Percentiles rank a stretch among this genome's conserved stretches.
These are phyloP conservation scores for Pseudogymnoascus sp. DNA, from an alignment of 2,329 filamentous ascomycete genomes.

Conservation along the genomic window DNA sequence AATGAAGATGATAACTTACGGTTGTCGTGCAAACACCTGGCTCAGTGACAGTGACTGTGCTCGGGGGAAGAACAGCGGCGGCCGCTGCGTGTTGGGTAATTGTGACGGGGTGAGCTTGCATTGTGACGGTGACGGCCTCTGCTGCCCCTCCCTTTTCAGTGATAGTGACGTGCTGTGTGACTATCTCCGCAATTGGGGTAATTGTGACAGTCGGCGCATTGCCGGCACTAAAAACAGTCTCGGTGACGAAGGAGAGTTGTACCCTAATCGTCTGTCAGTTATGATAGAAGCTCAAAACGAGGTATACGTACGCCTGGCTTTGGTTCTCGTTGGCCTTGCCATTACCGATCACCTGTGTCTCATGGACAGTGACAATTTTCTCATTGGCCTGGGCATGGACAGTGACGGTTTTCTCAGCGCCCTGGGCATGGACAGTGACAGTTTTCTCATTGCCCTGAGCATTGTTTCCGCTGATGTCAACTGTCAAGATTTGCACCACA, in stretches of 20 bases:
- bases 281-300: too few relatives aligned
- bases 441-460: slow-evolving; percentile 4
- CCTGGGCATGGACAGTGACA: not conserved
- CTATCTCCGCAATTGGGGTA: slow-evolving; percentile 28
- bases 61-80: not conserved
- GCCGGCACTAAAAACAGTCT: slow-evolving; percentile 31
- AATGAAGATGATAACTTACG: not conserved
- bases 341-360: not conserved
- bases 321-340: not conserved
- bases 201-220: slow-evolving; percentile 32
- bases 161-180: slow-evolving; percentile 20
- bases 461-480: slow-evolving; percentile 1
- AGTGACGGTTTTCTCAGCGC: not conserved
- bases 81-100: slow-evolving; percentile 3
- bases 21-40: not conserved
- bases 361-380: not conserved
- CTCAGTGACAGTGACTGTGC: slow-evolving; percentile 3
- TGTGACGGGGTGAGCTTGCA: slow-evolving; percentile 1
- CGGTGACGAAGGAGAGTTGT: slow-evolving; percentile 34
- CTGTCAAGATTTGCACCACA: slow-evolving; percentile 3
- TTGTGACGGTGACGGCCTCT: slow-evolving; percentile 10
- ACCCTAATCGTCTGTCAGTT: slow-evolving; percentile 10
- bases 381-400: not conserved
- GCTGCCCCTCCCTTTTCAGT: slow-evolving; percentile 14
- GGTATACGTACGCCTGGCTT: not conserved